Percentiles rank a stretch among this genome's conserved stretches.
Conservation (phyloP, 192 early-diverging fungal species). For the Entomortierella lignicola region DNA sequence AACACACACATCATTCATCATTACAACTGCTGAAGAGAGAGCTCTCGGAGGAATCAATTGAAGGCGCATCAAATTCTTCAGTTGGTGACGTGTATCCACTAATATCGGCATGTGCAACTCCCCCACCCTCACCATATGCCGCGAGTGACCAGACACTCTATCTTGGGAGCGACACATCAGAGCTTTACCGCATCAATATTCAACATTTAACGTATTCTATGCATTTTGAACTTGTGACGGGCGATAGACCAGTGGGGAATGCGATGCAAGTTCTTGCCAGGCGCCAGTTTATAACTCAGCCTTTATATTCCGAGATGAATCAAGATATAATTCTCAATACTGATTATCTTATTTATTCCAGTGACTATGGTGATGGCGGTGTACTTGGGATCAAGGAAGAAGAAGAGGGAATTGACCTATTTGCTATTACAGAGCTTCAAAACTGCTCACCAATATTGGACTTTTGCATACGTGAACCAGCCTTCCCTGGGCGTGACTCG, state of each 20-base stretch:
- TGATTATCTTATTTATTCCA: slow-evolving; percentile 39
- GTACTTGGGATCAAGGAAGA: slow-evolving; percentile 37
- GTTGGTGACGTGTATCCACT: slow-evolving; percentile 3
- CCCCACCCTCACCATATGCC: slow-evolving; percentile 13
- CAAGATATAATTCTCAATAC: slow-evolving; percentile 21
- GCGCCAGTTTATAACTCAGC: slow-evolving; percentile 1
- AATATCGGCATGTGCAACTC: slow-evolving; percentile 39
- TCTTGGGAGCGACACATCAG: slow-evolving; percentile 42
- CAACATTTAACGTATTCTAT: slow-evolving; percentile 17
- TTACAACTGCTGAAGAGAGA: slow-evolving; percentile 27
- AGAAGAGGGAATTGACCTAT: slow-evolving; percentile 35
- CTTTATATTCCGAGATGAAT: not conserved
- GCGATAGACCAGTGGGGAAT: slow-evolving; percentile 28
- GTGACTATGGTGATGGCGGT: slow-evolving; percentile 33
- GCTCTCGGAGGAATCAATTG: not conserved
- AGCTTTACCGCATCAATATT: slow-evolving; percentile 41
- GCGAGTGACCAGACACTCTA: slow-evolving; percentile 34
- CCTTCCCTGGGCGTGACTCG: slow-evolving; percentile 31
- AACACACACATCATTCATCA: slow-evolving; percentile 20
- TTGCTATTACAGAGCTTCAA: slow-evolving; percentile 20
- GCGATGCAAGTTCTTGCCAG: slow-evolving; percentile 26
- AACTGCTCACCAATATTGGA: slow-evolving; percentile 39
- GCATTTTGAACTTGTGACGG: slow-evolving; percentile 32
- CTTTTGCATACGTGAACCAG: slow-evolving; percentile 34
- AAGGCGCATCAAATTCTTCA: too few relatives aligned